A percentile compares a stretch with the other conserved stretches of the same genome.
phyloP scores from a whole-genome alignment of 208 protist species.

The Acanthamoeba healyi region DNA sequence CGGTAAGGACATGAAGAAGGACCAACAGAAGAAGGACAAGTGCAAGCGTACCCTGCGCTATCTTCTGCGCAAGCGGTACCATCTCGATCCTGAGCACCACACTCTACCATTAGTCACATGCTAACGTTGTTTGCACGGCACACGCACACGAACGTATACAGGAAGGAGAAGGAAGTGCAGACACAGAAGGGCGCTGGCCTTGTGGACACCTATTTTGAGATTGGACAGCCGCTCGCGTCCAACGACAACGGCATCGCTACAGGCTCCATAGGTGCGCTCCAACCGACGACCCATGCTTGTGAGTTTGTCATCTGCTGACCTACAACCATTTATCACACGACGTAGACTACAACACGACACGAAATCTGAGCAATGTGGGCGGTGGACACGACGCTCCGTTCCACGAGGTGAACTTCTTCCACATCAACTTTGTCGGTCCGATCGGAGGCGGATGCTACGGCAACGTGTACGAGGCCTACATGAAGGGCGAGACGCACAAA shows the following conservation, averaged over 20 bases:
- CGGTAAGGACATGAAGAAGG: conserved; percentile 37
- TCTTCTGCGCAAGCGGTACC: conserved; percentile 5
- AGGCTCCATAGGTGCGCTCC: too few relatives aligned
- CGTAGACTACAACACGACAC: not conserved
- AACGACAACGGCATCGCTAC: not conserved
- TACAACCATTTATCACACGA: too few relatives aligned
- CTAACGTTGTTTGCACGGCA: too few relatives aligned
- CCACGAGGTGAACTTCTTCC: conserved; percentile 55
- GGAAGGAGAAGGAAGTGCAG: conserved; percentile 63
- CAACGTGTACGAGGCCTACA: conserved; percentile 61
- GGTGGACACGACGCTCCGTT: not conserved
- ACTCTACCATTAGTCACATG: too few relatives aligned
- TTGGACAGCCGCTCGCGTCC: not conserved
- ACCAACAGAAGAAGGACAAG: conserved; percentile 44
- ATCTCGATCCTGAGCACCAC: too few relatives aligned
- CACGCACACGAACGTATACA: too few relatives aligned
- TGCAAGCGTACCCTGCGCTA: conserved; percentile 39
- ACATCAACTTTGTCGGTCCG: conserved; percentile 56
- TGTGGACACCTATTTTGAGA: conserved; percentile 61
- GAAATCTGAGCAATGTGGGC: not conserved
- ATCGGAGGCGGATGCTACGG: conserved; percentile 48
- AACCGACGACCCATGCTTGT: too few relatives aligned
- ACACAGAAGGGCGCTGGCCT: conserved; percentile 48
- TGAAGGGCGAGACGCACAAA: not conserved
- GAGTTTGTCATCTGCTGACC: too few relatives aligned